phyloP scores from a whole-genome alignment of 176 grass and related monocot species.

The Cenchrus fungigraminus region DNA sequence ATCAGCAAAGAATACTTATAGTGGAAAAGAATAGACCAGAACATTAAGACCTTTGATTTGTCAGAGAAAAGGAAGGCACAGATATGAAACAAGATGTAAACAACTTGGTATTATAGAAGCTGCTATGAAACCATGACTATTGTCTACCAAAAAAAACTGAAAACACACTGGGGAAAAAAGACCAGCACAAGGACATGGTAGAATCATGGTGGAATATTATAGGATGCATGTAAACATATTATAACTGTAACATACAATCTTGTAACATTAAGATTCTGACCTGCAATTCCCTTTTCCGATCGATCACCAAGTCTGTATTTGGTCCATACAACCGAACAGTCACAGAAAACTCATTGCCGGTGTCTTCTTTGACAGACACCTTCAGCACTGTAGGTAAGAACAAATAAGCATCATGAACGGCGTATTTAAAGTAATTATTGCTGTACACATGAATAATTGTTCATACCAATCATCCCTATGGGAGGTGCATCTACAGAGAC shows the following conservation, averaged over 20 bases:
- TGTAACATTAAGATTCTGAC: constrained; percentile 41
- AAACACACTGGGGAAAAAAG: not conserved
- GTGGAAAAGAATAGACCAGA: not conserved
- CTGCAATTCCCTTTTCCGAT: constrained; percentile 87
- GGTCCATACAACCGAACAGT: constrained; percentile 94
- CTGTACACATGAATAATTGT: constrained; percentile 10
- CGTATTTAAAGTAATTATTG: not conserved
- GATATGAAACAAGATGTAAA: constrained; percentile 14
- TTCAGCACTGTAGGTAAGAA: constrained; percentile 73
- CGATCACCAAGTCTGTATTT: constrained; percentile 92
- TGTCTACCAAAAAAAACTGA: not conserved
- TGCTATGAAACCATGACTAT: constrained; percentile 1
- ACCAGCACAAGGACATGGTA: constrained; percentile 4
- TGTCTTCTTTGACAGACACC: constrained; percentile 64
- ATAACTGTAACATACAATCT: constrained; percentile 6
- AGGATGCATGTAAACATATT: not conserved
- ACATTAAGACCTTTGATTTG: not conserved
- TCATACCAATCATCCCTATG: not conserved
- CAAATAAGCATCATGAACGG: constrained; percentile 18
- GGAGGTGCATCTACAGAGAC: not conserved
- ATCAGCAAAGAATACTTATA: not conserved
- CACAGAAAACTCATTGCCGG: constrained; percentile 50
- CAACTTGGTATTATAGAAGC: not conserved
- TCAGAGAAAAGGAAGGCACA: not conserved
- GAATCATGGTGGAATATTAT: constrained; percentile 8